Conservation (phyloP, 345 rosid genomes). For the Aquilaria yunnanensis region DNA sequence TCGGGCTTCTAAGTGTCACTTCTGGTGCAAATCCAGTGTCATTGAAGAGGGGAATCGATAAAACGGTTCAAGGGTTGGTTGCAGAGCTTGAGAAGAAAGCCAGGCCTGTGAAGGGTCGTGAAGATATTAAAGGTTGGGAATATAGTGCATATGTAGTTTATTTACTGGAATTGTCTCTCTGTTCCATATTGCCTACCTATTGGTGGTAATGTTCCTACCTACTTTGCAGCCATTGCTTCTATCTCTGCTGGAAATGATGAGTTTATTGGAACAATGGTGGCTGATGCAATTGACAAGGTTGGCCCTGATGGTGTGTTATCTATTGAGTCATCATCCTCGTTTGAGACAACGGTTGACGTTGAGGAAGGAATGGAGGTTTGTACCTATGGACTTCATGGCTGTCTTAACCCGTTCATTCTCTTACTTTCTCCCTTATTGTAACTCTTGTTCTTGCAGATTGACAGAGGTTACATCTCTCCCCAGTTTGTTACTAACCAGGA, state of each 20-base stretch:
- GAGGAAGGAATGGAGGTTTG: constrained; percentile 98
- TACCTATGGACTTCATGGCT: neutral
- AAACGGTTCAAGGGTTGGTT: constrained; percentile 67
- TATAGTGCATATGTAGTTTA: neutral
- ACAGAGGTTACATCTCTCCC: constrained; percentile 93
- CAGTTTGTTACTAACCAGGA: constrained; percentile 93
- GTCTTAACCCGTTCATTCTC: neutral
- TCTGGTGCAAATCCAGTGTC: constrained; percentile 98
- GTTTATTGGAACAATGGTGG: constrained; percentile 88
- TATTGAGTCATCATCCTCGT: constrained; percentile 95
- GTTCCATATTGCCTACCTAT: neutral
- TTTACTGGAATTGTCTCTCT: neutral
- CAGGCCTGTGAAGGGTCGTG: constrained; percentile 83
- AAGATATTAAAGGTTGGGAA: constrained; percentile 69
- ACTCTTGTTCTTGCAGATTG: constrained; percentile 44
- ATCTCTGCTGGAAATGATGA: constrained; percentile 98
- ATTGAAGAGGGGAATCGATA: constrained; percentile 81
- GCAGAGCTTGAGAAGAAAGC: constrained; percentile 83
- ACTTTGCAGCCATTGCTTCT: constrained; percentile 64
- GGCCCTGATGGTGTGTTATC: constrained; percentile 99
- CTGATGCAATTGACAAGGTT: constrained; percentile 98
- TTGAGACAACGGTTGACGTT: constrained; percentile 92
- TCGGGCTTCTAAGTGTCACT: constrained; percentile 84
- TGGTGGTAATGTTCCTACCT: neutral
- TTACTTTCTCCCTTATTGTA: neutral